A percentile compares a stretch with the other conserved stretches of the same genome.
Conservation (phyloP, 768 basidiomycete species). For the Saitozyma sp. region DNA sequence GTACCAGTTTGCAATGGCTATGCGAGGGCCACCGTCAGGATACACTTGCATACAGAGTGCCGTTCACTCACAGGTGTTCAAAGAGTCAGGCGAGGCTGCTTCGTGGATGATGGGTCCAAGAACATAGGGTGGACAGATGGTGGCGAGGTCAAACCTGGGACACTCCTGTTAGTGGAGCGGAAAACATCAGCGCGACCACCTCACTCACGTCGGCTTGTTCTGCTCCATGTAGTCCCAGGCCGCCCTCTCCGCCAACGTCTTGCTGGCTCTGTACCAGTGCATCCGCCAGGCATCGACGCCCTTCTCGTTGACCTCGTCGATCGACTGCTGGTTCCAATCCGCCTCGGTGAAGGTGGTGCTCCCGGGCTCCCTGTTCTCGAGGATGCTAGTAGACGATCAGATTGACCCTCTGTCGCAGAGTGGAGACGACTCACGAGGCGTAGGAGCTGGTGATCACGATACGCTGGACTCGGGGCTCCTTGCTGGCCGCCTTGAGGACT, state of each 20-base stretch:
- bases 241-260: slow-evolving; percentile 18
- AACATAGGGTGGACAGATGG: slow-evolving; percentile 20
- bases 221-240: slow-evolving; percentile 19
- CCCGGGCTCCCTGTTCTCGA: slow-evolving; percentile 21
- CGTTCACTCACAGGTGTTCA: slow-evolving; percentile 17
- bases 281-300: slow-evolving; percentile 19
- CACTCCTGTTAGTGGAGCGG: neutral
- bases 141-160: slow-evolving; percentile 13
- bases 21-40: neutral
- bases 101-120: slow-evolving; percentile 23
- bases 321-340: slow-evolving; percentile 20
- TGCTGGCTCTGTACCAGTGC: slow-evolving; percentile 20
- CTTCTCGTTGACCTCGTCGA: slow-evolving; percentile 19
- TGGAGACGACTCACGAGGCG: slow-evolving; percentile 11
- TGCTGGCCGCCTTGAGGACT: slow-evolving; percentile 8
- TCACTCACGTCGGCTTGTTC: slow-evolving; percentile 11
- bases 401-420: neutral
- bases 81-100: slow-evolving; percentile 3
- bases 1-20: slow-evolving; percentile 20
- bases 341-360: slow-evolving; percentile 13
- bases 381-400: slow-evolving; percentile 8
- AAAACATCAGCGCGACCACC: neutral
- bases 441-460: slow-evolving; percentile 21
- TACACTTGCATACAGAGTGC: neutral
- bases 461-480: slow-evolving; percentile 9